Conservation (phyloP, 2,329 filamentous ascomycete genomes). For the Dactylellina haptotyla region DNA sequence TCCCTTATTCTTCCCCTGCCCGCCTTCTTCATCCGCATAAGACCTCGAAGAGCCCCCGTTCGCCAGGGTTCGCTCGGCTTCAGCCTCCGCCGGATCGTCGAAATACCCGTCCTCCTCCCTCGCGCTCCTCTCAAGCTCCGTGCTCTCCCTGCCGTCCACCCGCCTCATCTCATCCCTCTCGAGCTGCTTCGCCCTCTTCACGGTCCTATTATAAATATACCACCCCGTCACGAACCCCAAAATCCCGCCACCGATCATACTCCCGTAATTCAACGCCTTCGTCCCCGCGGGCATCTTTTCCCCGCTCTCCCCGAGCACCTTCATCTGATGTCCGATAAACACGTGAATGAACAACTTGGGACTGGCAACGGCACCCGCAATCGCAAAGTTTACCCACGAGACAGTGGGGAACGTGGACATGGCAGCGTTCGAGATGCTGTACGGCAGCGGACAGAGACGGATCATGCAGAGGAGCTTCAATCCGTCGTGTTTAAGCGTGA, state of each 20-base stretch:
- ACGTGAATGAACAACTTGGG: constrained; percentile 92
- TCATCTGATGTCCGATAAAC: constrained; percentile 87
- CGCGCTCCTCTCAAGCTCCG: background rate
- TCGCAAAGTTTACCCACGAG: constrained; percentile 75
- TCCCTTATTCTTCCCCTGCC: constrained; percentile 9
- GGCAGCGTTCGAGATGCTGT: constrained; percentile 91
- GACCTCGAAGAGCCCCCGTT: background rate
- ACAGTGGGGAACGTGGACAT: constrained; percentile 93
- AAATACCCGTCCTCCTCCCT: constrained; percentile 42
- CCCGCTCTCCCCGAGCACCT: constrained; percentile 78
- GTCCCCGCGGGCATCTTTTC: constrained; percentile 82
- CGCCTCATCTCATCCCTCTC: constrained; percentile 56
- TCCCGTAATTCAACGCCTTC: constrained; percentile 83
- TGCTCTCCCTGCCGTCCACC: constrained; percentile 20
- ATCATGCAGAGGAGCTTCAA: constrained; percentile 90
- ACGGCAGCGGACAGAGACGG: constrained; percentile 89
- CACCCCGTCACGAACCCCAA: constrained; percentile 81
- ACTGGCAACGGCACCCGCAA: constrained; percentile 81
- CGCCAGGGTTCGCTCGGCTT: constrained; percentile 52
- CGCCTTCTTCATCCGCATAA: constrained; percentile 23
- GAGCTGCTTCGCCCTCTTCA: constrained; percentile 55
- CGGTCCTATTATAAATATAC: constrained; percentile 74
- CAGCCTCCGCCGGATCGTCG: constrained; percentile 54
- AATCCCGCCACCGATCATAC: constrained; percentile 71
- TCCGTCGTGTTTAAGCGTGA: constrained; percentile 90